Conservation (phyloP, 495 filamentous ascomycete species). For the Trichoderma virens region DNA sequence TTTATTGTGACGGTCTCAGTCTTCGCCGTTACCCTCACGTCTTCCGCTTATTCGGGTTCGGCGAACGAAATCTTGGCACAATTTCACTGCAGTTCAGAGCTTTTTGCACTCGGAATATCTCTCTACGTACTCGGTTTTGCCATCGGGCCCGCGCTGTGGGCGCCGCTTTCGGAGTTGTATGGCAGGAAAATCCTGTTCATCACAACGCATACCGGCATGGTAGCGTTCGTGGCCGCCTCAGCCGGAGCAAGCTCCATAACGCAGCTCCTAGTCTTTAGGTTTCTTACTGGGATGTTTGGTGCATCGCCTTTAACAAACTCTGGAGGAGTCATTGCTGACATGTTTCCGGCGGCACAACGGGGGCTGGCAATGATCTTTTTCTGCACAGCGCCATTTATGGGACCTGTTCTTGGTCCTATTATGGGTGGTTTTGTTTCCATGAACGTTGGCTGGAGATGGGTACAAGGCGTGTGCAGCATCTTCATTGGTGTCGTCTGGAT, state of each 20-base stretch:
- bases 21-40: conserved; percentile 49
- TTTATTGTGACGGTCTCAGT: conserved; percentile 48
- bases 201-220: conserved; percentile 44
- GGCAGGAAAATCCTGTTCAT: conserved; percentile 53
- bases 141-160: conserved; percentile 35
- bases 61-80: conserved; percentile 24
- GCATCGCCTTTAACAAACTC: conserved; percentile 72
- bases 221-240: conserved; percentile 39
- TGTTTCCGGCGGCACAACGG: conserved; percentile 61
- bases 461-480: conserved; percentile 38
- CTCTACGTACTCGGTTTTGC: conserved; percentile 37
- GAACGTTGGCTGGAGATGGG: conserved; percentile 49
- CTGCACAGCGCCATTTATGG: conserved; percentile 32
- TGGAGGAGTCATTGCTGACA: conserved; percentile 68
- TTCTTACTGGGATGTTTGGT: conserved; percentile 67
- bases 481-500: conserved; percentile 47
- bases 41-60: conserved; percentile 34
- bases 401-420: conserved; percentile 51
- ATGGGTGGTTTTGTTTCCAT: conserved; percentile 55
- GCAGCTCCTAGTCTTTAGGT: conserved; percentile 63
- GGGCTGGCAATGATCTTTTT: conserved; percentile 65
- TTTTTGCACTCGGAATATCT: conserved; percentile 34
- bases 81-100: conserved; percentile 31
- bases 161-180: conserved; percentile 43
- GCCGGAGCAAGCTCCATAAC: conserved; percentile 51